Percentiles rank a stretch among this genome's conserved stretches.
phyloP scores from a whole-genome alignment of 331 rosid genomes.

The Acacia concinna region DNA sequence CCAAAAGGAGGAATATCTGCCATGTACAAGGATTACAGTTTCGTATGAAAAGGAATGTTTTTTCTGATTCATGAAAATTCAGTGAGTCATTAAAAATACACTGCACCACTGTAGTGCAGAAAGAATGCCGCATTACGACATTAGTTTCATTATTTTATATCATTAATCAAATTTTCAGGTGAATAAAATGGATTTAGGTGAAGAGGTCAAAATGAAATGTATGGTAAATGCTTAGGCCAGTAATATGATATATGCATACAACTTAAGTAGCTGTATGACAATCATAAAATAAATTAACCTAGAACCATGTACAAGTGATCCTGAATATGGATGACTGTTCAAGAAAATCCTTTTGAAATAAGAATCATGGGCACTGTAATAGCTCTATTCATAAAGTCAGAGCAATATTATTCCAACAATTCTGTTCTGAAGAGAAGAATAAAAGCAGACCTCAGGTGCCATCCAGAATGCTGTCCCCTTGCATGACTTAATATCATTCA shows the following conservation, averaged over 20 bases:
- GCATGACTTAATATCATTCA: conserved; percentile 73
- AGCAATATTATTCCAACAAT: conserved; percentile 3
- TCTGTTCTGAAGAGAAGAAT: conserved; percentile 23
- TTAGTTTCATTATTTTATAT: conserved; percentile 4
- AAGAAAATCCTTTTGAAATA: conserved; percentile 10
- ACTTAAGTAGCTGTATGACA: background rate
- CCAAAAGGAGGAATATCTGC: conserved; percentile 2
- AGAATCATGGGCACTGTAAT: conserved; percentile 9
- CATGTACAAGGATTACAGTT: conserved; percentile 16
- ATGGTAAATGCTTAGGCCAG: conserved; percentile 13
- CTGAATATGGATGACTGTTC: background rate
- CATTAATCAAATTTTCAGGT: conserved; percentile 14
- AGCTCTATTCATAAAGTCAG: conserved; percentile 13
- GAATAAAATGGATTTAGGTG: conserved; percentile 7
- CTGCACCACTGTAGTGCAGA: background rate
- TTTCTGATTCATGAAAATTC: background rate
- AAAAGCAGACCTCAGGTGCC: conserved; percentile 85
- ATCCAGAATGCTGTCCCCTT: conserved; percentile 87
- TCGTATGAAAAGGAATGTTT: conserved; percentile 10
- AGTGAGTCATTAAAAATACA: conserved; percentile 9
- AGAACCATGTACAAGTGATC: conserved; percentile 11
- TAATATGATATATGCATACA: background rate
- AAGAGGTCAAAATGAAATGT: conserved; percentile 3
- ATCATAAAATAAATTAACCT: background rate
- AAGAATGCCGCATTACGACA: background rate